These are phyloP conservation scores for Corinectria fuckeliana DNA, from an alignment of 2,329 filamentous ascomycete species.

Conservation along the genomic window DNA sequence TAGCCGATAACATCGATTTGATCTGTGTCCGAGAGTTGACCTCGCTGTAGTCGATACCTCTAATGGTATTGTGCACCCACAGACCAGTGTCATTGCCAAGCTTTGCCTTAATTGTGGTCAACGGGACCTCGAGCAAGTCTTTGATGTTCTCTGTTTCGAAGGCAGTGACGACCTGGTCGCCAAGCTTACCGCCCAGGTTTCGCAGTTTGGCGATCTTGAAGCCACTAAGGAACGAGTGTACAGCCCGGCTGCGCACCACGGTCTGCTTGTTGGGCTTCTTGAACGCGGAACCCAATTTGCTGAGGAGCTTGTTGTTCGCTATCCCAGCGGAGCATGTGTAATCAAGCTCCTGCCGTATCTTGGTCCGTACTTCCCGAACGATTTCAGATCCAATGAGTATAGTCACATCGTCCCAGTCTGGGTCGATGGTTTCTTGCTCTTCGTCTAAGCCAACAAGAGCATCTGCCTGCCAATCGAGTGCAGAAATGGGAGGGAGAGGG, in stretches of 20 bases:
- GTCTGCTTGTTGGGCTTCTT: conserved; percentile 96
- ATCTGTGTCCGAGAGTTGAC: conserved; percentile 92
- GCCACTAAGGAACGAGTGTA: conserved; percentile 76
- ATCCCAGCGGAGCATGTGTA: conserved; percentile 95
- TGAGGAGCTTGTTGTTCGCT: conserved; percentile 91
- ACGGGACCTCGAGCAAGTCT: conserved; percentile 73
- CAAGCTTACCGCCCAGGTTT: conserved; percentile 93
- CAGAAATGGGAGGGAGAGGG: conserved; percentile 71
- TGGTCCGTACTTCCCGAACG: conserved; percentile 74
- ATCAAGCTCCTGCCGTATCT: conserved; percentile 71
- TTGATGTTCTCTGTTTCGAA: conserved; percentile 83
- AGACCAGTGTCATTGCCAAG: conserved; percentile 83
- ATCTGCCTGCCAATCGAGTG: conserved; percentile 83
- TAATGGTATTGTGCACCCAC: conserved; percentile 85
- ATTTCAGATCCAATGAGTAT: conserved; percentile 90
- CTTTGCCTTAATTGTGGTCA: conserved; percentile 78
- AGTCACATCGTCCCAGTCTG: conserved; percentile 95
- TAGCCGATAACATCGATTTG: conserved; percentile 96
- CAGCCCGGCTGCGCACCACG: conserved; percentile 85
- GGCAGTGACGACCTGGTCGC: conserved; percentile 80
- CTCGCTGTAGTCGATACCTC: conserved; percentile 86
- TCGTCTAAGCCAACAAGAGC: conserved; percentile 80
- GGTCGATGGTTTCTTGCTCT: conserved; percentile 77
- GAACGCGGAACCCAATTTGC: conserved; percentile 88
- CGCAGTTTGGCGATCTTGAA: conserved; percentile 97